Evolutionary conservation across 2,329 filamentous ascomycete genomes (phyloP), one percentile per base, ranked within the genome.

Genomic region (Sarocladiaceae sp.): DNA sequence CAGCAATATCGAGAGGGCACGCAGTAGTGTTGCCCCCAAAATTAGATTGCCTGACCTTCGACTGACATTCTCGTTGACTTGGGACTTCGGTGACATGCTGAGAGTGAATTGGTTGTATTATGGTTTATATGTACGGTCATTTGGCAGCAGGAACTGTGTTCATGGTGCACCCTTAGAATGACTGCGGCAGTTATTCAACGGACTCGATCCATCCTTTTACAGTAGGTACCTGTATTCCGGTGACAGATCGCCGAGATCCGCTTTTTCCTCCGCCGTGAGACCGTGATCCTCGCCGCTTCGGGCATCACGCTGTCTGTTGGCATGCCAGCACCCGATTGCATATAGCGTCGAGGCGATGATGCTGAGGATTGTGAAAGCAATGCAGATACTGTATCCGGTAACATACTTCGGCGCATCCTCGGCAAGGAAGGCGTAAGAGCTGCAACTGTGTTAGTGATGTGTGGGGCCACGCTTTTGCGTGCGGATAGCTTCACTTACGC

Each of bases 301-400:
- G 39, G 62, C 74, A 15, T 78, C 71, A 45, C 83, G 70, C 56
- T 69, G 69, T 53, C 68, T 69, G 58, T 91, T 91, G 60, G 82
- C 73, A 49, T 61, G 59, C 51, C 62, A 64, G 47, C 85, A 80
- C 2, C 72, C 73, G 3, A 73, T 50, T 2, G 73, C 76, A 57
- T 91, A 91, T 1, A 72, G 45, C 13, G 68, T 59, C 53, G 80
- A 85, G 10, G 76, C 71, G 3, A 82, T 52, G 13, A 77, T 79
- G 44, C 81, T 83, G 23, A 95, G 58, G 42, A 78, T 74, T 7
- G 83, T 75, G 55, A 95, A 95, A 0, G 73, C 79, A 4, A 95
- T 72, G 56, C 80, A 84, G 50, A 95, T 88, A 44, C 74, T 75
- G 63, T 93, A 94, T 0, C 89, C 90, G 1, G 74, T 80, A 6